These are phyloP conservation scores for Termitomyces sp. DNA, from an alignment of 768 basidiomycete species.

Conservation along the genomic window DNA sequence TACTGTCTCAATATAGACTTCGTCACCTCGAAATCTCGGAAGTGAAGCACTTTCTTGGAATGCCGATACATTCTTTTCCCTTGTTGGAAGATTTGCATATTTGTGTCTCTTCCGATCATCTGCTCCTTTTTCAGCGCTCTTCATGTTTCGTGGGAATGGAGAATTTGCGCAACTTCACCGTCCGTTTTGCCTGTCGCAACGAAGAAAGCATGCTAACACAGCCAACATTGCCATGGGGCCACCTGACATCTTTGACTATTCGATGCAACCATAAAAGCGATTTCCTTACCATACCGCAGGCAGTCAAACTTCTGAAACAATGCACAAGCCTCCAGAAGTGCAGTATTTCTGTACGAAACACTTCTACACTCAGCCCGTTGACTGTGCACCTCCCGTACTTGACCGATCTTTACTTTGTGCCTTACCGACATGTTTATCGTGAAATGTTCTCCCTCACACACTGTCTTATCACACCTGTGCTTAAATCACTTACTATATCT, in stretches of 20 bases:
- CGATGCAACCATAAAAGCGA: too few species aligned
- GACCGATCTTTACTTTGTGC: too few species aligned
- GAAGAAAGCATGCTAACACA: too few species aligned
- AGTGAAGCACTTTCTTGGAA: neutral
- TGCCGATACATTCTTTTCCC: neutral
- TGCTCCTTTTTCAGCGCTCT: neutral
- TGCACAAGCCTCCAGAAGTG: neutral
- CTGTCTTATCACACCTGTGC: neutral
- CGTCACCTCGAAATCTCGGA: too few species aligned
- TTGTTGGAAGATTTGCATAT: neutral
- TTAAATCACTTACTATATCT: neutral
- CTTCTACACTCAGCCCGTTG: neutral
- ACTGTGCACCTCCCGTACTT: neutral
- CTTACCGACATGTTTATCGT: too few species aligned
- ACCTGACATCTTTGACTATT: neutral
- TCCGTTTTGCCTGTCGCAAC: too few species aligned
- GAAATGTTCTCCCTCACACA: neutral
- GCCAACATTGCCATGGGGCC: neutral
- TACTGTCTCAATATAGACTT: too few species aligned
- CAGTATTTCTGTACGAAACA: neutral
- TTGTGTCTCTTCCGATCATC: too few species aligned
- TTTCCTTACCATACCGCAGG: too few species aligned
- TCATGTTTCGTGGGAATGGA: too few species aligned
- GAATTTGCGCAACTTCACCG: too few species aligned
- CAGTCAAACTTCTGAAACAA: too few species aligned